Base-by-base conservation (phyloP, 805 yeast species). In the Barnettozyma pratensis region DNA sequence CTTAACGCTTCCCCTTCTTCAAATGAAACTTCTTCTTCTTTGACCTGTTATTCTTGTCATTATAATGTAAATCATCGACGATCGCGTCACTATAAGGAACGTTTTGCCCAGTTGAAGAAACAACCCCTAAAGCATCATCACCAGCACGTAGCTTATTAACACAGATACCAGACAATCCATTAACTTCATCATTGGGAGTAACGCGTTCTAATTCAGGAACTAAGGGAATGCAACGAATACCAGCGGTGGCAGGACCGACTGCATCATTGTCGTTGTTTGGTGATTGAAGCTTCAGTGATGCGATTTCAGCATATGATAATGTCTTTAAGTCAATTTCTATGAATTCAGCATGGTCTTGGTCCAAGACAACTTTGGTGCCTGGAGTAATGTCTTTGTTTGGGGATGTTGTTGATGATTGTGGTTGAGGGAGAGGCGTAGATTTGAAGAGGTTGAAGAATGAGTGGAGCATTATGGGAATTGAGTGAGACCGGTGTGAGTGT, bases 241-340 rank as follows among this genome's bases (percentile, higher is more conserved):
- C 5, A 34, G 46, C 26, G 29, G 27, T 32, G 8, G 46, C 11
- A 25, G 31, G 34, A 7, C 35, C 27, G 5, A 2, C 7, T 7
- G 35, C 25, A 30, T 19, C 39, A 8, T 41, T 14, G 40, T 31
- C 43, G 19, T 25, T 19, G 19, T 19, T 19, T 19, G 19, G 19
- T 19, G 19, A 19, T 19, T 19, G 19, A 19, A 19, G 19, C 8
- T 31, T 39, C 45, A 70, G 57, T 1, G 72, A 61, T 10, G 79
- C 79, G 27, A 72, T 80, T 63, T 78, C 83, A 10, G 80, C 80
- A 57, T 77, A 77, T 7, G 81, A 74, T 56, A 76, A 60, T 47
- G 72, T 68, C 46, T 79, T 72, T 39, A 75, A 60, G 42, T 70
- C 70, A 46, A 78, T 72, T 45, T 69, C 71, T 27, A 77, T 68